These are phyloP conservation scores for Mucor plumbeus DNA, from an alignment of 371 early-diverging fungal genomes.

Conservation along the genomic window DNA sequence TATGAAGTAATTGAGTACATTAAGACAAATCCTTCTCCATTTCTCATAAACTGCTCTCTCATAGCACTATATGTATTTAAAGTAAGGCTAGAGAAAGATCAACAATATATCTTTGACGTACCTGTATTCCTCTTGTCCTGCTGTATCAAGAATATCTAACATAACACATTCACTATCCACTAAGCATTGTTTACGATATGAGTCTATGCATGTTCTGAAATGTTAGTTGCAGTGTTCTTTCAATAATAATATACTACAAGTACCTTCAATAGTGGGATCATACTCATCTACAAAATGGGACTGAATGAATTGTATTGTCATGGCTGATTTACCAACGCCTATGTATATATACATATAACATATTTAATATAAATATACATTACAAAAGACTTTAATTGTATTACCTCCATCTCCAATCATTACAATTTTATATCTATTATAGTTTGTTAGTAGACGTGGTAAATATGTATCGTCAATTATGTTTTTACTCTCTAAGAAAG, in stretches of 20 bases:
- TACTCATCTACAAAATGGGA: conserved; percentile 84
- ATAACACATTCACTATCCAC: conserved; percentile 74
- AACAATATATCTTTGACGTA: conserved; percentile 20
- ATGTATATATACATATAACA: not conserved
- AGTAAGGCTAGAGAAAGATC: not conserved
- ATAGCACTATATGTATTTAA: conserved; percentile 56
- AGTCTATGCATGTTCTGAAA: conserved; percentile 51
- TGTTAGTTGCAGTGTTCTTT: not conserved
- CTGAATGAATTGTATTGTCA: conserved; percentile 83
- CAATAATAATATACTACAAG: not conserved
- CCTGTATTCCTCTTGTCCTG: conserved; percentile 88
- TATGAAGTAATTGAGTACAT: conserved; percentile 69
- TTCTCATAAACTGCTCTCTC: conserved; percentile 83
- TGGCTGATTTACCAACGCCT: conserved; percentile 75
- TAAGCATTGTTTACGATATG: conserved; percentile 78
- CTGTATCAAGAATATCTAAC: conserved; percentile 83
- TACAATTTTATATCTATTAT: conserved; percentile 62
- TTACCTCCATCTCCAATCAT: conserved; percentile 76
- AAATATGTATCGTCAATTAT: not conserved
- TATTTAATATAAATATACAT: not conserved
- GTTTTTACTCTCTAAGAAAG: not conserved
- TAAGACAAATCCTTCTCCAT: conserved; percentile 59
- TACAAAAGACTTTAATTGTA: not conserved
- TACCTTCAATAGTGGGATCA: conserved; percentile 86
- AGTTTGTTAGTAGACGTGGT: not conserved